Evolutionary conservation across 345 rosid genomes (phyloP).

Genomic region (Ricinus communis): DNA sequence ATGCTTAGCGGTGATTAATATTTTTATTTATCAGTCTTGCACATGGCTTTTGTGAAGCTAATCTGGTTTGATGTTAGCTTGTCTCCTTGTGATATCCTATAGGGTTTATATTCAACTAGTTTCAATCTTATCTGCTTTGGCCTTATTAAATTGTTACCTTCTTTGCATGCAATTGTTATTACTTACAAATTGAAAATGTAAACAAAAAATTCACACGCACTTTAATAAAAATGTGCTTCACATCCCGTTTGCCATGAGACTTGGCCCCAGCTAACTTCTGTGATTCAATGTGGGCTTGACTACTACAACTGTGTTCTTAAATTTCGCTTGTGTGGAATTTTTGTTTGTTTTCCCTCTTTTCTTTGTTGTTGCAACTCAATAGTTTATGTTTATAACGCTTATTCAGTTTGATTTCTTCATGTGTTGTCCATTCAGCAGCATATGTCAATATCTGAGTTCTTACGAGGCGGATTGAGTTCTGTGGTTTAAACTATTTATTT

Average conservation of each 20-base stretch:
- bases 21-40: background rate
- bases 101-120: too few relatives aligned
- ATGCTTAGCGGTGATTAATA: too few relatives aligned
- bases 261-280: background rate
- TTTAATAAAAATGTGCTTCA: background rate
- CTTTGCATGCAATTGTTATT: background rate
- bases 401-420: background rate
- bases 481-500: background rate
- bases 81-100: background rate
- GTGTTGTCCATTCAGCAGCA: background rate
- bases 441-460: background rate
- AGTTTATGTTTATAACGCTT: background rate
- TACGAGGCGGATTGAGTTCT: background rate
- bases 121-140: too few relatives aligned
- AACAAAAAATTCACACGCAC: background rate
- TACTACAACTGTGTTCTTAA: background rate
- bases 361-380: background rate
- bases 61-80: background rate
- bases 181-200: background rate
- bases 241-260: background rate
- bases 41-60: background rate
- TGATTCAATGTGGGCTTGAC: background rate
- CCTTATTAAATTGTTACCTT: too few relatives aligned
- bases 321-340: background rate
- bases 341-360: background rate